A percentile compares a stretch with the other conserved stretches of the same genome.
Evolutionary conservation across 495 filamentous ascomycete genomes (phyloP).

Genomic region (Zalerion maritima): DNA sequence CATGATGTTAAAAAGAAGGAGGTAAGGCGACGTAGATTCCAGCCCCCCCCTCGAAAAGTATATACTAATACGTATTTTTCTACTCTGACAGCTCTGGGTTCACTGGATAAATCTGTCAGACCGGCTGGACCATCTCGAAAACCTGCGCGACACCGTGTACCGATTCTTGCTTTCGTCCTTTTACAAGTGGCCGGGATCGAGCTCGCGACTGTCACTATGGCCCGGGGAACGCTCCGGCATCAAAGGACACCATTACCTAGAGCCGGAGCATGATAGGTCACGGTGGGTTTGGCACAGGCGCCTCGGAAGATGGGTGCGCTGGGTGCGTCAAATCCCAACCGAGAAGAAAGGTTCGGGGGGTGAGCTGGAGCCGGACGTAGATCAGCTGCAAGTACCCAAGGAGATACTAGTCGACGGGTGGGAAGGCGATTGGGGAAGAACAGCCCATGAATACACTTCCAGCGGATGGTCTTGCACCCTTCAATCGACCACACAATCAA

Average conservation of each 20-base stretch:
- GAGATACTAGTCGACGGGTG: too few species aligned
- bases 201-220: slow-evolving; percentile 6
- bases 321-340: not conserved
- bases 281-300: too few species aligned
- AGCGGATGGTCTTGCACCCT: not conserved
- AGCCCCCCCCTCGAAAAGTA: slow-evolving; percentile 1
- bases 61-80: slow-evolving; percentile 1
- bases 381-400: too few species aligned
- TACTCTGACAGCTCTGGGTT: slow-evolving; percentile 13
- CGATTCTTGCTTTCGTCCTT: slow-evolving; percentile 28
- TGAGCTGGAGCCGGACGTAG: not conserved
- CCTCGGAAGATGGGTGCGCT: not conserved
- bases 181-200: slow-evolving; percentile 10
- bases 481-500: not conserved
- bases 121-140: slow-evolving; percentile 12
- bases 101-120: slow-evolving; percentile 23
- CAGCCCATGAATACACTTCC: not conserved
- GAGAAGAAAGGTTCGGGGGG: not conserved
- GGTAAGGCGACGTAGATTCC: slow-evolving; percentile 12
- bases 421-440: not conserved
- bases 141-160: slow-evolving; percentile 21
- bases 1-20: slow-evolving; percentile 7
- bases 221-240: not conserved
- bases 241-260: too few species aligned
- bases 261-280: too few species aligned